Percentiles rank a stretch among this genome's conserved stretches.
Conservation (phyloP, 2,329 filamentous ascomycete species). For the Calonectria hawksworthii region DNA sequence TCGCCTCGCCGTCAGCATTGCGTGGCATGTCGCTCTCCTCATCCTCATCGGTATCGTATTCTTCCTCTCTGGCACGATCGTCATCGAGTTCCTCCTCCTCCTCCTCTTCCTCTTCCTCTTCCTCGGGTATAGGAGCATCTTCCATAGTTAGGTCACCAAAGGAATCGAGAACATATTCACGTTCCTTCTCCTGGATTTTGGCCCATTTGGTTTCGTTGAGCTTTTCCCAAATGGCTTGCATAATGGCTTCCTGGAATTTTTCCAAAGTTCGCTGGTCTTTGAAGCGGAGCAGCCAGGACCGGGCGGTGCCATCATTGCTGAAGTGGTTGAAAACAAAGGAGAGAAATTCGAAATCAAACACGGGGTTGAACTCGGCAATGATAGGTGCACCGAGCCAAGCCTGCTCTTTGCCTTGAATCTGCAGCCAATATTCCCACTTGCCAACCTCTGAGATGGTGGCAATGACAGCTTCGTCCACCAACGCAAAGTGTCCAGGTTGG, state of each 20-base stretch:
- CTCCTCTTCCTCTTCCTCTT: conserved; percentile 66
- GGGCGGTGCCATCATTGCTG: conserved; percentile 86
- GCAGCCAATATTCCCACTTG: conserved; percentile 95
- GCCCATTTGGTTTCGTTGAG: conserved; percentile 94
- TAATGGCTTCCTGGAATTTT: conserved; percentile 91
- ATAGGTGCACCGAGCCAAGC: conserved; percentile 91
- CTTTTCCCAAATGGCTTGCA: conserved; percentile 97
- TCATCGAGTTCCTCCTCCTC: conserved; percentile 71
- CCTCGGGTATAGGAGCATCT: conserved; percentile 68
- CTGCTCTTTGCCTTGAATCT: conserved; percentile 81
- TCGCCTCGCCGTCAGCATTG: conserved; percentile 81
- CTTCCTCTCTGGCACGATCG: conserved; percentile 77
- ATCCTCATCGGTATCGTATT: conserved; percentile 79
- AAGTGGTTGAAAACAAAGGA: conserved; percentile 99
- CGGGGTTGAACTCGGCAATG: conserved; percentile 92
- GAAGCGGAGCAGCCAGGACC: conserved; percentile 96
- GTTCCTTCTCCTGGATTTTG: conserved; percentile 92
- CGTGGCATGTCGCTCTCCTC: conserved; percentile 82
- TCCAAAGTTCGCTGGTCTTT: conserved; percentile 85
- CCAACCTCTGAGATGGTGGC: conserved; percentile 89
- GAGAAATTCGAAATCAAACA: conserved; percentile 99
- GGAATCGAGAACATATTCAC: conserved; percentile 94
- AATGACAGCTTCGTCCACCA: conserved; percentile 81
- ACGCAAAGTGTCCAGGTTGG: conserved; percentile 84
- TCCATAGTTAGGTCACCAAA: conserved; percentile 97